Percentiles rank a stretch among this genome's conserved stretches.
These are phyloP conservation scores for Arachnopeziza araneosa DNA, from an alignment of 2,329 filamentous ascomycete genomes.

Conservation along the genomic window DNA sequence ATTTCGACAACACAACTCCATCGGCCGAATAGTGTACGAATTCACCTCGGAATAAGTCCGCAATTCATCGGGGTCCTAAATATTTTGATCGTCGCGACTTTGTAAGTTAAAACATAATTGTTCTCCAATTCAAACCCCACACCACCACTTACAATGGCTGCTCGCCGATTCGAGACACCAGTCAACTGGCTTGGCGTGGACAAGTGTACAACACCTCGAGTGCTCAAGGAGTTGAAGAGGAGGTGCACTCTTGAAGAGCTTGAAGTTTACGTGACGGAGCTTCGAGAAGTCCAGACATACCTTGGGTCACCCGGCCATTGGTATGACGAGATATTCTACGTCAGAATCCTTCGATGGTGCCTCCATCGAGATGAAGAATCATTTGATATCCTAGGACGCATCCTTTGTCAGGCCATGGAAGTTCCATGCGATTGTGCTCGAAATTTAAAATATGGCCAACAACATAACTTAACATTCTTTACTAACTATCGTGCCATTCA, in stretches of 20 bases:
- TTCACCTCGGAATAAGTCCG: not conserved
- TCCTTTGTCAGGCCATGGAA: conserved; percentile 18
- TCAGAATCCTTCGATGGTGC: conserved; percentile 5
- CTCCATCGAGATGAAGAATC: conserved; percentile 3
- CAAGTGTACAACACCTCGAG: not conserved
- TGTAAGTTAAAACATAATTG: not conserved
- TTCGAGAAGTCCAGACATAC: not conserved
- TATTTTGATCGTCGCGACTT: not conserved
- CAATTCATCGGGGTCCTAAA: not conserved
- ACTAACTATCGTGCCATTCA: conserved; percentile 27
- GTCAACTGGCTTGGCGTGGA: conserved; percentile 10
- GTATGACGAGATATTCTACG: conserved; percentile 12
- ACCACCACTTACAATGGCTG: not conserved
- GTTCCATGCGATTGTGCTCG: conserved; percentile 16
- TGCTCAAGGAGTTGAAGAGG: conserved; percentile 3
- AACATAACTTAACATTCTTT: conserved; percentile 24
- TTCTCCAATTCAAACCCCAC: not conserved
- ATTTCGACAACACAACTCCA: not conserved
- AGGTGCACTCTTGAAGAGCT: not conserved
- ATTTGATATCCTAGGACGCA: conserved; percentile 13
- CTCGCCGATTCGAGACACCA: conserved; percentile 2
- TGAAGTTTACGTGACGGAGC: not conserved
- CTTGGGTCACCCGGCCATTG: not conserved
- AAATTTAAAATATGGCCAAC: conserved; percentile 5
- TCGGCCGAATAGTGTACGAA: not conserved